Base-by-base conservation (phyloP, 257 asterid genomes). In the Solanum chilense region DNA sequence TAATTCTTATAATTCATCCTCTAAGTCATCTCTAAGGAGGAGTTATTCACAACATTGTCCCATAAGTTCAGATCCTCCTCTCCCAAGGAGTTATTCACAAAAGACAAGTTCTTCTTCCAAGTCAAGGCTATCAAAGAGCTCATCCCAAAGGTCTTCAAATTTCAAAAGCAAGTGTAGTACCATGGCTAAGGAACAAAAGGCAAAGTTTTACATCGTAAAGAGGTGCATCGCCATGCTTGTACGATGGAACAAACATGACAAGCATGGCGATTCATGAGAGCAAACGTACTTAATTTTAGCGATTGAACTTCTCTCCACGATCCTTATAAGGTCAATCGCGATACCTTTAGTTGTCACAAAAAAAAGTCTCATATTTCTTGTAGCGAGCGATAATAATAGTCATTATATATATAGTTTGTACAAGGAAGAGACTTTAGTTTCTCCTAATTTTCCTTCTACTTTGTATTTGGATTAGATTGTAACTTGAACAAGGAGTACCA, bases 11-110 rank as follows among this genome's bases (percentile, higher is more conserved):
- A 60, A 29, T 41, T 60, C 77, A 23, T 84, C 87, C 7, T 62
- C 62, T 9, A 84, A 84, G 21, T 70, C 87, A 62, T 62, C 87
- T n/a, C 29, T 84, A 66, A 84, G 75, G 64, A 84, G 87, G 44
- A 84, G 87, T 23, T 84, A 62, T 39, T 84, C 87, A 18, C 87
- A 84, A 84, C 78, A 68, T 41, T 62, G 87, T 70, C 80, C 87
- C 4, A 41, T 47, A 66, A 84, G 42, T 80, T 80, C 87, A 84
- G 77, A 41, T 39, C 80, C 75, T 18, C 87, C 78, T 15, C 87
- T 84, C 12, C 81, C 87, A 44, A 84, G 87, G 77, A 84, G 87
- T 39, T 84, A 41, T 27, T 84, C 87, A 39, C 62, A 42, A 70
- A 84, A 84, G 29, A 66, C 75, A 25, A 68, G 44, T 47, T 80